Percentiles rank a stretch among this genome's conserved stretches.
Evolutionary conservation across 129 eudicot species (phyloP).

Genomic region (Cynara cardunculus): DNA sequence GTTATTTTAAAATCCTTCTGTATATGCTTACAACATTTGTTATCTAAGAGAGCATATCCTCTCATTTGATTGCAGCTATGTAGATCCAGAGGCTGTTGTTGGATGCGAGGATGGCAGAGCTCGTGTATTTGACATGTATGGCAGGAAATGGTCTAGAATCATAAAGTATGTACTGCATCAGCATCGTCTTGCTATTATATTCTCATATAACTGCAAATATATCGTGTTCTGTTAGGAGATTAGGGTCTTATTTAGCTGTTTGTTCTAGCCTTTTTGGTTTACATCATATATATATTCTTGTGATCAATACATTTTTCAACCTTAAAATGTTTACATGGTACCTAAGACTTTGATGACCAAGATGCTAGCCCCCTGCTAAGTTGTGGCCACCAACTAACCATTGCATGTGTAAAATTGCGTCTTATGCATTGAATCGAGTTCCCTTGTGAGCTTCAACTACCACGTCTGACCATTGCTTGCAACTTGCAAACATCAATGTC

Average conservation of each 20-base stretch:
- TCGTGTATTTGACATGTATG: constrained; percentile 92
- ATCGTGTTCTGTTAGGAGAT: neutral
- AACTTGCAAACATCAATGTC: neutral
- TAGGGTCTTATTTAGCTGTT: neutral
- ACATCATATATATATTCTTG: neutral
- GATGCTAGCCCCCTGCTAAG: neutral
- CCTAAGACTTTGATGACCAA: neutral
- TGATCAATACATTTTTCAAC: neutral
- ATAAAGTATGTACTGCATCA: constrained; percentile 50
- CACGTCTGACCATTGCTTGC: neutral
- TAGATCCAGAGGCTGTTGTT: constrained; percentile 87
- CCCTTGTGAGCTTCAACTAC: no score
- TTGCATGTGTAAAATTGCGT: no score
- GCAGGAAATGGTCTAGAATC: constrained; percentile 80
- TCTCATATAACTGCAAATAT: neutral
- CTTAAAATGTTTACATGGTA: neutral
- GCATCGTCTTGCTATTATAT: neutral
- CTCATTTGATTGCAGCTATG: constrained; percentile 52
- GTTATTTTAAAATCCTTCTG: neutral
- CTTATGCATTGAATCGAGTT: no score
- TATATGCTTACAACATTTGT: neutral
- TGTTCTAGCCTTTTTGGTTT: neutral
- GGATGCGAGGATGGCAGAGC: constrained; percentile 90
- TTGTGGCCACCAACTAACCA: no score
- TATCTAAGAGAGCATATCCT: neutral